Conservation (phyloP, 2,329 filamentous ascomycete species). For the Botrytis porri region DNA sequence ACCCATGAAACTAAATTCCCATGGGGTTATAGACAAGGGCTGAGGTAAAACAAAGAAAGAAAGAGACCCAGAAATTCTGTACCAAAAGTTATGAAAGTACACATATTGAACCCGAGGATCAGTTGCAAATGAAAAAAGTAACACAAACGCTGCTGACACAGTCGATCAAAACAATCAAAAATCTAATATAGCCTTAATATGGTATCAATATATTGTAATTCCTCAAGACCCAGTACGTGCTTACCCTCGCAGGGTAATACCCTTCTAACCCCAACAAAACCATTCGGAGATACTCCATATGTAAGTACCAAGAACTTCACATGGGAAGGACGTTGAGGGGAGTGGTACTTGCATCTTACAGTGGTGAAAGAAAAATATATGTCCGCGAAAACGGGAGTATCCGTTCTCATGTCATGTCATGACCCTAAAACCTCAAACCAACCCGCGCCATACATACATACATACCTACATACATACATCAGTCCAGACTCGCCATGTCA, state of each 20-base stretch:
- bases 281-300: neutral
- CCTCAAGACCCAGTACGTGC: constrained; percentile 1
- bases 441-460: constrained; percentile 6
- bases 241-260: constrained; percentile 8
- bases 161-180: constrained; percentile 11
- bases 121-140: neutral
- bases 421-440: constrained; percentile 10
- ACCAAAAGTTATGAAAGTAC: neutral
- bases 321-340: constrained; percentile 15
- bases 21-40: neutral
- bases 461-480: constrained; percentile 9
- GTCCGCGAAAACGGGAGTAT: constrained; percentile 31
- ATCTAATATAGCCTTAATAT: constrained; percentile 13
- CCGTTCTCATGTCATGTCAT: constrained; percentile 23
- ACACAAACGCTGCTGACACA: constrained; percentile 8
- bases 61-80: neutral
- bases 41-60: neutral
- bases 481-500: constrained; percentile 20
- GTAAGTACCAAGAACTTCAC: constrained; percentile 12
- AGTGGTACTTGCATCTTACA: constrained; percentile 18
- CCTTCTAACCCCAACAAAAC: constrained; percentile 1
- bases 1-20: constrained; percentile 1
- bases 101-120: neutral
- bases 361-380: constrained; percentile 2
- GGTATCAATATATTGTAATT: constrained; percentile 19